Evolutionary conservation across 2,329 filamentous ascomycete species (phyloP).

Genomic region (Penicillium polonicum): DNA sequence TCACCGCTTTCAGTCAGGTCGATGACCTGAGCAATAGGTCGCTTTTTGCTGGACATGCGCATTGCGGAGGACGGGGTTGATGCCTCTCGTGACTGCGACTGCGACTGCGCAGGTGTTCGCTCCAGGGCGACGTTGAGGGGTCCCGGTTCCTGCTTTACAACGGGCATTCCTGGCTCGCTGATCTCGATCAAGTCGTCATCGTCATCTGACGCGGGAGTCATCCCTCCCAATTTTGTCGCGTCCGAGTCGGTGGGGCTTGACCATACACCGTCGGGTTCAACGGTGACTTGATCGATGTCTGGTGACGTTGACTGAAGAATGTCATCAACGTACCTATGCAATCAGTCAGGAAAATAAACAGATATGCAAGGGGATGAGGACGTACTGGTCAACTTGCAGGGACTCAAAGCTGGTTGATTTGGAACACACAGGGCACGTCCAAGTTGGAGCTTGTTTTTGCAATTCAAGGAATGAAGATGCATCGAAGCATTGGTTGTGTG

Average conservation of each 20-base stretch:
- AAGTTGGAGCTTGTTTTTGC: conserved; percentile 94
- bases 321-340: conserved; percentile 73
- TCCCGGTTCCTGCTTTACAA: conserved; percentile 41
- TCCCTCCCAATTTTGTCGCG: conserved; percentile 39
- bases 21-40: conserved; percentile 51
- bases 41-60: conserved; percentile 44
- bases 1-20: conserved; percentile 56
- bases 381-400: conserved; percentile 82
- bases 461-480: conserved; percentile 87
- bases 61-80: conserved; percentile 40
- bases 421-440: conserved; percentile 93
- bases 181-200: conserved; percentile 55
- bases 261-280: conserved; percentile 87
- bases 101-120: conserved; percentile 36
- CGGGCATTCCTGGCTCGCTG: conserved; percentile 34
- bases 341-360: conserved; percentile 6
- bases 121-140: conserved; percentile 29
- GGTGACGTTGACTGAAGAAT: conserved; percentile 73
- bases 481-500: conserved; percentile 93
- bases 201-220: conserved; percentile 42
- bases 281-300: conserved; percentile 78
- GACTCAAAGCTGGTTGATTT: conserved; percentile 77
- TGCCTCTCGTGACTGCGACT: conserved; percentile 39
- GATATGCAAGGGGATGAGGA: conserved; percentile 10
- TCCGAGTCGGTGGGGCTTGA: conserved; percentile 48